Evolutionary conservation across 768 basidiomycete genomes (phyloP).

Genomic region (Exsudoporus frostii): DNA sequence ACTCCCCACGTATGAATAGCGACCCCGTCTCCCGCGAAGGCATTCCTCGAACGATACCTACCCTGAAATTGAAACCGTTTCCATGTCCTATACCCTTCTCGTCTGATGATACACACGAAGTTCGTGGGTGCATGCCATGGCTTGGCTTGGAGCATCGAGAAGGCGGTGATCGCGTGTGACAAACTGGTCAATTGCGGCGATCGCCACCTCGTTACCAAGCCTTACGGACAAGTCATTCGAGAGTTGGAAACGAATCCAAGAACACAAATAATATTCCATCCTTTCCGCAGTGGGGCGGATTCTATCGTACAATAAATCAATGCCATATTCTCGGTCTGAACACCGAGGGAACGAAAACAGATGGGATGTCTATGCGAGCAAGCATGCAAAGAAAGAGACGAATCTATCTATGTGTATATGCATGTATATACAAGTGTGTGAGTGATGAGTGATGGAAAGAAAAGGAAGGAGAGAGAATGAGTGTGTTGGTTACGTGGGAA

Average conservation of each 20-base stretch:
- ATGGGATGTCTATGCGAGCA: constrained; percentile 28
- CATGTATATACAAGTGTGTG: constrained; percentile 37
- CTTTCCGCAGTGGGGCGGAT: constrained; percentile 20
- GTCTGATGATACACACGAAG: constrained; percentile 7
- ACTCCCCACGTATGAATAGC: background rate
- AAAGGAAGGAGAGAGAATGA: constrained; percentile 15
- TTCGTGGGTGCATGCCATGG: constrained; percentile 10
- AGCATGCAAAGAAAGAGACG: constrained; percentile 22
- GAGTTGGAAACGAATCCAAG: constrained; percentile 17
- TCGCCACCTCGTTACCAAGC: constrained; percentile 13
- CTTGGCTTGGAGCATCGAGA: background rate
- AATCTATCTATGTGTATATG: constrained; percentile 38
- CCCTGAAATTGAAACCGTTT: background rate
- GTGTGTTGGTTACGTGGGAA: constrained; percentile 21
- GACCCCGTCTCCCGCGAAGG: constrained; percentile 18
- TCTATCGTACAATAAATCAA: constrained; percentile 38
- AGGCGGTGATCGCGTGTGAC: constrained; percentile 2
- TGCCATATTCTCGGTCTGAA: constrained; percentile 28
- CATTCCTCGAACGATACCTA: background rate
- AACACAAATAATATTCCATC: constrained; percentile 33
- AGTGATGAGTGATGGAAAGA: constrained; percentile 19
- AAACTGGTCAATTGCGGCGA: background rate
- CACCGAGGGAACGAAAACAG: constrained; percentile 9
- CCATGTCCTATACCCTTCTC: constrained; percentile 1
- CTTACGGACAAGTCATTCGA: constrained; percentile 9